Evolutionary conservation across 805 yeast species (phyloP).

Genomic region (Metschnikowia aberdeeniae): DNA sequence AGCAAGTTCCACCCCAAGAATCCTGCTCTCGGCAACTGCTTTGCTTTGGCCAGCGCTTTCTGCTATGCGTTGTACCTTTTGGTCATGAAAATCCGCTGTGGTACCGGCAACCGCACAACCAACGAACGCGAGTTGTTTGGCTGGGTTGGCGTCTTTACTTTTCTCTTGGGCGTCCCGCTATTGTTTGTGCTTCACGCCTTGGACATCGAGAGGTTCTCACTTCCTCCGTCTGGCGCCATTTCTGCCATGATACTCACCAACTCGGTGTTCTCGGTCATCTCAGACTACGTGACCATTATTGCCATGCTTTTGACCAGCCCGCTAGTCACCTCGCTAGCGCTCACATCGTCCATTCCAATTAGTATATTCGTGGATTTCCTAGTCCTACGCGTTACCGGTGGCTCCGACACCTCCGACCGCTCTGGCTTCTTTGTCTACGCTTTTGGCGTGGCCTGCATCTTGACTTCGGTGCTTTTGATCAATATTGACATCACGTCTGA

Average conservation of each 20-base stretch:
- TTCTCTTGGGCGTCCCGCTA: conserved; percentile 39
- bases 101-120: conserved; percentile 39
- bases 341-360: conserved; percentile 51
- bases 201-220: conserved; percentile 38
- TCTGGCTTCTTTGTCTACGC: conserved; percentile 31
- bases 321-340: conserved; percentile 46
- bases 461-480: conserved; percentile 44
- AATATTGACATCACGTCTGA: conserved; percentile 42
- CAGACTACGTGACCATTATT: conserved; percentile 48
- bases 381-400: conserved; percentile 23
- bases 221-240: conserved; percentile 35
- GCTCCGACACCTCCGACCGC: conserved; percentile 14
- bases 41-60: conserved; percentile 45
- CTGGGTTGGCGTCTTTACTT: conserved; percentile 40
- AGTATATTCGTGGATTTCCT: conserved; percentile 48
- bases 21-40: conserved; percentile 42
- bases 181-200: conserved; percentile 32
- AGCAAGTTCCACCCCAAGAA: conserved; percentile 29
- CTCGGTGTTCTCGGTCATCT: conserved; percentile 44
- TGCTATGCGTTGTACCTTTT: conserved; percentile 45
- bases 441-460: conserved; percentile 45
- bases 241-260: conserved; percentile 33
- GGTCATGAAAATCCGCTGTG: conserved; percentile 42
- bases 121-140: conserved; percentile 48
- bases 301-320: conserved; percentile 55